Evolutionary conservation across 2,329 filamentous ascomycete species (phyloP).

Genomic region (Mycosphaerella sp.): DNA sequence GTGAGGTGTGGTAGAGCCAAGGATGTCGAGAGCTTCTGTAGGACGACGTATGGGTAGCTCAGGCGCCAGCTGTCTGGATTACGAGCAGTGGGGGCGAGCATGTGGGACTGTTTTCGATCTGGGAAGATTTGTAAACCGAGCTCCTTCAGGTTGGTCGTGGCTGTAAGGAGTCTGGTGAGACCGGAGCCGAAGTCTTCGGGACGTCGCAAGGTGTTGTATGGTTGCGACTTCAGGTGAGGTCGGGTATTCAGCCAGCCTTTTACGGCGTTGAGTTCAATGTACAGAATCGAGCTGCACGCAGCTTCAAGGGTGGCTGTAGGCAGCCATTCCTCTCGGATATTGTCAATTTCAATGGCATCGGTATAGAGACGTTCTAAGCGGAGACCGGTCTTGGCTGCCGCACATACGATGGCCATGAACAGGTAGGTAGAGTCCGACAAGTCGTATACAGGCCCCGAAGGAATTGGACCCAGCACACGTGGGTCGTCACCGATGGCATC

Average conservation of each 20-base stretch:
- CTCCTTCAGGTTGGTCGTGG: constrained; percentile 22
- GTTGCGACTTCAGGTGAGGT: constrained; percentile 1
- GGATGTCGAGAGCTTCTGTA: constrained; percentile 14
- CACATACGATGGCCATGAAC: constrained; percentile 25
- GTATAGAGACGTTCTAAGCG: constrained; percentile 30
- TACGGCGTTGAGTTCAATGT: constrained; percentile 28
- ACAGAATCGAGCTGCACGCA: constrained; percentile 25
- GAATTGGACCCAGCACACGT: constrained; percentile 24
- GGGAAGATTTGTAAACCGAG: constrained; percentile 28
- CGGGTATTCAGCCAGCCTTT: constrained; percentile 20
- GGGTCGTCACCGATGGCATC: constrained; percentile 28
- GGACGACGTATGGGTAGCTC: constrained; percentile 22
- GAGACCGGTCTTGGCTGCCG: constrained; percentile 15
- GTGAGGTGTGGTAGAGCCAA: constrained; percentile 20
- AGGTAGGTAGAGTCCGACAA: constrained; percentile 25
- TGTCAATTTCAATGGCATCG: constrained; percentile 30
- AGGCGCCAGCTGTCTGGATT: constrained; percentile 21
- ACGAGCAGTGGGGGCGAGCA: constrained; percentile 18
- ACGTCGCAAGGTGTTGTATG: constrained; percentile 6
- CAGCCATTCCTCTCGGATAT: constrained; percentile 18
- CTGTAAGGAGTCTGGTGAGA: constrained; percentile 21
- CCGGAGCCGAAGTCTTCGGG: constrained; percentile 18
- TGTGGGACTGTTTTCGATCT: constrained; percentile 19
- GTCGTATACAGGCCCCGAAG: constrained; percentile 13
- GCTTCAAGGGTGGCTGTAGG: constrained; percentile 15